Base-by-base conservation (phyloP, 164 flowering plant species). In the Nelumbo lutea region DNA sequence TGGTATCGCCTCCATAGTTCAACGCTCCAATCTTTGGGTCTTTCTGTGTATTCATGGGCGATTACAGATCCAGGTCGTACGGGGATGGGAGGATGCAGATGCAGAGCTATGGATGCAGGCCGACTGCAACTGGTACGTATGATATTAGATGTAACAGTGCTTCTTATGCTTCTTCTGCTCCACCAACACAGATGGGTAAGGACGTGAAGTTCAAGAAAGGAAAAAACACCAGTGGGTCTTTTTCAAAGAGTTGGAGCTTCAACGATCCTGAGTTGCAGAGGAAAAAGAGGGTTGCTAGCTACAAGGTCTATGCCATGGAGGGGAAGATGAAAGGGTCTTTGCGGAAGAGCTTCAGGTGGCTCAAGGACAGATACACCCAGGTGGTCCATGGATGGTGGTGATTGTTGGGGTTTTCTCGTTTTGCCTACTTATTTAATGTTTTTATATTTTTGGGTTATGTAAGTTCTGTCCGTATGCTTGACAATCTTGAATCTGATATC, bases 251-350 rank as follows among this genome's bases (percentile, higher is more conserved):
- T 43, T 81, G 83, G 85, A 64, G 68, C 38, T 58, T 85, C 4
- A 48, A 41, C 41, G 86, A 85, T 73, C 88, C 86, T 53, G 88
- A 85, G 74, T 77, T 85, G 48, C 86, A 83, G 72, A 81, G 88
- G 81, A 83, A 78, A 79, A 83, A 78, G 74, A 81, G 88, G 77
- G 84, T 84, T 46, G 85, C 84, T 11, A 69, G 85, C 69, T 84
- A 84, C 27, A 84, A 84, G 68, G 82, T 73, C 70, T 84, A 84
- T 68, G 68, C 76, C 59, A 80, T 79, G 38, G 85, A 82, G 50
- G 87, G 85, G 11, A 82, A 79, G 56, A 70, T 80, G 66, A 84
- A 82, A 50, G 87, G 85, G 45, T 74, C 87, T 3, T 66, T 84
- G 13, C 75, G 81, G 71, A 80, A 70, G 72, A 82, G 85, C 76